Conservation (phyloP, 2,329 filamentous ascomycete species). For the Trichoderma guizhouense region DNA sequence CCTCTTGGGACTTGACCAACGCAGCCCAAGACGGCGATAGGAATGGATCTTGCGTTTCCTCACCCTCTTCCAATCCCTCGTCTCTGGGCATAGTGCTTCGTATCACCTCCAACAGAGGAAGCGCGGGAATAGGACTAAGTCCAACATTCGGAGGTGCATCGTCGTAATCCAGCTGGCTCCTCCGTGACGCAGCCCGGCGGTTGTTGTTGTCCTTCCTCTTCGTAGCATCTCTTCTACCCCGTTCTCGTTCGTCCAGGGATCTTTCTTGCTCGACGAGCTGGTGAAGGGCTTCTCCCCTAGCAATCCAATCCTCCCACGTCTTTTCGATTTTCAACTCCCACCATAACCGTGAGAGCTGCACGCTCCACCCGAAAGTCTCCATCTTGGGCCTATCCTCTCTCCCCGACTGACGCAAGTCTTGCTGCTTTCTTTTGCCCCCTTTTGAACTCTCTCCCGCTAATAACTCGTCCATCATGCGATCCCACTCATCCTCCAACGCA, state of each 20-base stretch:
- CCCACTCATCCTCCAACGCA: constrained; percentile 49
- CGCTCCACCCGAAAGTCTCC: constrained; percentile 31
- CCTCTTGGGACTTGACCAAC: constrained; percentile 14
- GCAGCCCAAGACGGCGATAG: constrained; percentile 19
- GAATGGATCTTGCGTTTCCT: constrained; percentile 20
- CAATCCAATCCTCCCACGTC: constrained; percentile 39
- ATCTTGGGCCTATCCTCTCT: not conserved
- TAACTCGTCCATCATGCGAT: constrained; percentile 34
- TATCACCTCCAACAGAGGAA: constrained; percentile 12
- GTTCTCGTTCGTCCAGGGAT: constrained; percentile 27
- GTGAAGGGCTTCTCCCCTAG: constrained; percentile 40
- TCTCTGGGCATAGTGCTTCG: not conserved
- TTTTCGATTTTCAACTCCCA: constrained; percentile 30
- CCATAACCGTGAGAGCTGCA: constrained; percentile 34
- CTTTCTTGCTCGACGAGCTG: constrained; percentile 41
- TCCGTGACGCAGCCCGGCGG: not conserved
- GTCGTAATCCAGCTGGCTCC: not conserved
- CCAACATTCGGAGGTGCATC: constrained; percentile 19
- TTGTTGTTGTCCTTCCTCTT: not conserved
- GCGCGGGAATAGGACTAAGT: not conserved
- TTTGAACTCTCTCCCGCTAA: constrained; percentile 20
- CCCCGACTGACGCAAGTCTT: not conserved
- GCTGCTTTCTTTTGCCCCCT: not conserved
- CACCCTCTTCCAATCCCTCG: not conserved
- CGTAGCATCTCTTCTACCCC: not conserved